Evolutionary conservation across 768 basidiomycete genomes (phyloP).

Genomic region (Russula sp.): DNA sequence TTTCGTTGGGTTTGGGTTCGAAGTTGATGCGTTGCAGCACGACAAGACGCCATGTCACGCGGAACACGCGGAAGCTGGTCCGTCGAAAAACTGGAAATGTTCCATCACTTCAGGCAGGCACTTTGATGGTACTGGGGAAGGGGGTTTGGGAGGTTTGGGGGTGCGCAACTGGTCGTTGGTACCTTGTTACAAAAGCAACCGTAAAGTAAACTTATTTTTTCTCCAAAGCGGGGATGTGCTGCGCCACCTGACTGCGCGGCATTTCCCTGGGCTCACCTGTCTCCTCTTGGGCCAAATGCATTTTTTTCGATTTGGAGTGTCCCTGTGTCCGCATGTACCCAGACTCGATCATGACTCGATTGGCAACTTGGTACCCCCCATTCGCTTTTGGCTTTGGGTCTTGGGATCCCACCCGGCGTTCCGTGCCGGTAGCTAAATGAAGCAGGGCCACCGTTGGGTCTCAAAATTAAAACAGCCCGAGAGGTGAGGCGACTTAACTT

Average conservation of each 20-base stretch:
- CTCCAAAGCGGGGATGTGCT: background rate
- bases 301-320: background rate
- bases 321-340: too few relatives aligned
- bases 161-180: background rate
- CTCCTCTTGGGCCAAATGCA: background rate
- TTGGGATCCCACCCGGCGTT: background rate
- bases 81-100: background rate
- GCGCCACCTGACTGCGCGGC: background rate
- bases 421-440: background rate
- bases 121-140: background rate
- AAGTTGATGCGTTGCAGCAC: background rate
- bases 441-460: background rate
- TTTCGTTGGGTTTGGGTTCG: background rate
- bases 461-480: background rate
- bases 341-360: background rate
- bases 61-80: background rate
- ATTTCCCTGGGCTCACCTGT: background rate
- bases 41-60: constrained; percentile 12
- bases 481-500: background rate
- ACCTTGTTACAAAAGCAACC: background rate
- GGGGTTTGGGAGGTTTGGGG: background rate
- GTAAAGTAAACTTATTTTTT: background rate
- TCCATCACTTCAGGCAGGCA: background rate
- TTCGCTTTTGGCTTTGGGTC: background rate
- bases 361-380: background rate